These are phyloP conservation scores for Trametes maxima DNA, from an alignment of 768 basidiomycete species.

Conservation along the genomic window DNA sequence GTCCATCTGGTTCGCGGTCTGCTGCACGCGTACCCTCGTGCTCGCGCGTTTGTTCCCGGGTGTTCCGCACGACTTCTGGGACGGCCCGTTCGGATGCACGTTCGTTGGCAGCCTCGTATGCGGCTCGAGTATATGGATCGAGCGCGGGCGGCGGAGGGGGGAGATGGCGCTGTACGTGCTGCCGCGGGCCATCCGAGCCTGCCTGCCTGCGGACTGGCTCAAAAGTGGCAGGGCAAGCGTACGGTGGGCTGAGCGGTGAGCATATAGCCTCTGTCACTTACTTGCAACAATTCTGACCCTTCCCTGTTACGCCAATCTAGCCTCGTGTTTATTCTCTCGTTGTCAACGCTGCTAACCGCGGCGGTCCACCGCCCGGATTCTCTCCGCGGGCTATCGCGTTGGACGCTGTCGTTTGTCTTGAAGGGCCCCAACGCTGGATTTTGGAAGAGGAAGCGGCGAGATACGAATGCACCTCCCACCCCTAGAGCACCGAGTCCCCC, in stretches of 20 bases:
- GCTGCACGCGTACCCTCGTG: constrained; percentile 65
- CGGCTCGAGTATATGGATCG: constrained; percentile 78
- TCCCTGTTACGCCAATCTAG: constrained; percentile 36
- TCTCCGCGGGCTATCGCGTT: constrained; percentile 73
- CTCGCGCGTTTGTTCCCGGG: constrained; percentile 64
- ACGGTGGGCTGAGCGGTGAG: constrained; percentile 58
- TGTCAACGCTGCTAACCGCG: constrained; percentile 66
- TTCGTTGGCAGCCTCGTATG: constrained; percentile 69
- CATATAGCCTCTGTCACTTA: constrained; percentile 9
- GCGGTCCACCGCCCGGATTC: constrained; percentile 62
- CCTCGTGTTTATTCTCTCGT: constrained; percentile 59
- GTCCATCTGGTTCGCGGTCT: constrained; percentile 71
- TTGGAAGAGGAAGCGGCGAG: constrained; percentile 43
- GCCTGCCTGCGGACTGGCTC: constrained; percentile 57
- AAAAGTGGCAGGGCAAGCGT: constrained; percentile 45
- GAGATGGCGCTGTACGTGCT: constrained; percentile 83
- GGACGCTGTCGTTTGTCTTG: constrained; percentile 68
- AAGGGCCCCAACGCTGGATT: constrained; percentile 59
- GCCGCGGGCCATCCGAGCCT: constrained; percentile 67
- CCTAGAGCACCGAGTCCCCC: constrained; percentile 7
- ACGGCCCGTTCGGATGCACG: constrained; percentile 71
- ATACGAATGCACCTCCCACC: constrained; percentile 15
- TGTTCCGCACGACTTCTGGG: constrained; percentile 79
- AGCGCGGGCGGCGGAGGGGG: constrained; percentile 68
- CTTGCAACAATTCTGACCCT: background rate